Conservation (phyloP, 176 grass and related monocot genomes). For the Neostapfia colusana region DNA sequence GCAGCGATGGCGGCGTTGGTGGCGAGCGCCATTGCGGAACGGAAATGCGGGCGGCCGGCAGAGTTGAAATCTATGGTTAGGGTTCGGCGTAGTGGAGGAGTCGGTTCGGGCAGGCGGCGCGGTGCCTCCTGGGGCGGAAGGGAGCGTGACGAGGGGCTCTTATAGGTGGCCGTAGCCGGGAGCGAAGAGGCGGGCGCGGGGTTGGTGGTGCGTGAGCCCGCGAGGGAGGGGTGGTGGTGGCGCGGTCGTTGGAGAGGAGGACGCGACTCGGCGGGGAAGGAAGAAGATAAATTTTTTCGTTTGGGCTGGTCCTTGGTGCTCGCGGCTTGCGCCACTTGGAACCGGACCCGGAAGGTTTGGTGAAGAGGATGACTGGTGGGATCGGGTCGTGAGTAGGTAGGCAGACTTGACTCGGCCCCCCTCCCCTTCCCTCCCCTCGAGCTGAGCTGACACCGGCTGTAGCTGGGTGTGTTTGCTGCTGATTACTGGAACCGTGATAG, state of each 20-base stretch:
- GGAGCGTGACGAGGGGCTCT: background rate
- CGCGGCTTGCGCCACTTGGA: background rate
- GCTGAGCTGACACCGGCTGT: background rate
- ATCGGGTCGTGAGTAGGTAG: background rate
- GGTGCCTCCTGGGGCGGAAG: conserved; percentile 32
- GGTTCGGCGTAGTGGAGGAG: background rate
- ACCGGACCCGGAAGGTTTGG: background rate
- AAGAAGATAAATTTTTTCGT: background rate
- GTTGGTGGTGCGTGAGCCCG: conserved; percentile 43
- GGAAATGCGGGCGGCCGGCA: background rate
- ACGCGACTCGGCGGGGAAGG: background rate
- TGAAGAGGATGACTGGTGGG: conserved; percentile 14
- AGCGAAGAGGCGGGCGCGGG: background rate
- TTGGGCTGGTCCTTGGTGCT: background rate
- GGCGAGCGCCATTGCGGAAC: conserved; percentile 38
- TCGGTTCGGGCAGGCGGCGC: conserved; percentile 20
- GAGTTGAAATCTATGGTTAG: background rate
- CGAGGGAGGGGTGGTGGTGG: too few species aligned
- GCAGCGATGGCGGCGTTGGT: conserved; percentile 27
- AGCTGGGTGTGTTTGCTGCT: background rate
- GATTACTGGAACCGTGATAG: background rate
- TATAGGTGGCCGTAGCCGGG: conserved; percentile 47
- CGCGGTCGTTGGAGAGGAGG: conserved; percentile 45
- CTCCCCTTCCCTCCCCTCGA: too few species aligned
- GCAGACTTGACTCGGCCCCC: background rate